Evolutionary conservation across 1,284 basidiomycete genomes (phyloP), one percentile per base, ranked within the genome.

Genomic region (Blastosporella zonata): DNA sequence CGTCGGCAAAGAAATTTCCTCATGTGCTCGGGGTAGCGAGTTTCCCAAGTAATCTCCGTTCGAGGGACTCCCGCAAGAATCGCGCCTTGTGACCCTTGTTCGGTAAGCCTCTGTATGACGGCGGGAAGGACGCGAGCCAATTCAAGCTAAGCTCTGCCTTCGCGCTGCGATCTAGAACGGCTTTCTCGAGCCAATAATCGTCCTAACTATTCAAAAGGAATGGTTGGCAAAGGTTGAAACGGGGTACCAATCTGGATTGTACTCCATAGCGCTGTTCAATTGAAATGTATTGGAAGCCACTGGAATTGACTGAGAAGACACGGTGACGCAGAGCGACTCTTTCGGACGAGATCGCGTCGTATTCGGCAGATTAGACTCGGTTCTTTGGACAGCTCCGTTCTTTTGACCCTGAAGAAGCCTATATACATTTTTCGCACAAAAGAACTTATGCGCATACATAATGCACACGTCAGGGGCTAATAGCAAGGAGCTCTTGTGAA

Each of bases 321-420:
- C 22, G 20, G 20, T 37, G 33, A 34, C 13, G 13, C 33, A 34
- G 15, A 34, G 17, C 13, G 33, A 34, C 15, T 34, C 33, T 9
- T n/a, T n/a, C n/a, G n/a, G n/a, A n/a, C 7, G 23, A 18, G 43
- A 58, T 57, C 52, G 58, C 58, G 58, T 6, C 55, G 34, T 47
- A 52, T 55, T 60, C 59, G 59, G 50, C 56, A 27, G 46, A 56
- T 55, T 53, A 23, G 18, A 31, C 23, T 49, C 56, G 56, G 56
- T 22, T 54, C 49, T 55, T 54, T 51, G 46, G 23, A 52, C 52
- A 48, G 39, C 28, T 25, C 43, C 41, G 22, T 23, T 50, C 49
- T 20, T 47, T 17, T 9, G 22, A 12, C 38, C 36, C 38, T 36
- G 39, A 43, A 46, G 31, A 43, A 37, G 36, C 3, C n/a, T 2